Percentiles rank a stretch among this genome's conserved stretches.
Conservation (phyloP, 345 rosid genomes). For the Aquilaria sinensis region DNA sequence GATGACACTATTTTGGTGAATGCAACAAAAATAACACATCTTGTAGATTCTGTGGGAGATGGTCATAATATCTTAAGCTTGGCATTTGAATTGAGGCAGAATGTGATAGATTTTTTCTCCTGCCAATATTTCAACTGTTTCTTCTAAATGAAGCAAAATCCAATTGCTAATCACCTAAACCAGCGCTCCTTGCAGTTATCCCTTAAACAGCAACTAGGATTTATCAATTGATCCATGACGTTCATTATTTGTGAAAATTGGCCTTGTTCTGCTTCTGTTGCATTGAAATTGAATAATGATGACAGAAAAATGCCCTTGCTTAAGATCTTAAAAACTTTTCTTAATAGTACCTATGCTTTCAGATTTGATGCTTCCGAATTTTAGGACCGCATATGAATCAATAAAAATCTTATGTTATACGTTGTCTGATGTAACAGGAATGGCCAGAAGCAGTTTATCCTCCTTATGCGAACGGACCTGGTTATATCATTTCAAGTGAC, state of each 20-base stretch:
- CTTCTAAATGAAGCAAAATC: too few relatives aligned
- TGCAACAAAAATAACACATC: too few relatives aligned
- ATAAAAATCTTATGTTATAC: not conserved
- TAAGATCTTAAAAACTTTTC: not conserved
- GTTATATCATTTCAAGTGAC: slow-evolving; percentile 71
- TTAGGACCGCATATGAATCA: not conserved
- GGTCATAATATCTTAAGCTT: too few relatives aligned
- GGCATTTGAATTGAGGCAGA: too few relatives aligned
- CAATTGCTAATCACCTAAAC: too few relatives aligned
- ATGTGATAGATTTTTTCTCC: too few relatives aligned
- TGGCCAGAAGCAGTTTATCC: slow-evolving; percentile 94
- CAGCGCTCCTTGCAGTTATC: too few relatives aligned
- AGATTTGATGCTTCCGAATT: not conserved
- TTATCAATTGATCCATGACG: not conserved
- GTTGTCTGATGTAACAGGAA: slow-evolving; percentile 54
- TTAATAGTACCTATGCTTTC: not conserved
- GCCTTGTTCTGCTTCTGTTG: not conserved
- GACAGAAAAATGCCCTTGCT: not conserved
- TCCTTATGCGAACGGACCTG: slow-evolving; percentile 95
- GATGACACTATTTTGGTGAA: too few relatives aligned
- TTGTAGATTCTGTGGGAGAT: too few relatives aligned
- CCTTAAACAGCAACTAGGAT: too few relatives aligned
- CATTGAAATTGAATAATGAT: not conserved
- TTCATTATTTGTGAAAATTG: not conserved
- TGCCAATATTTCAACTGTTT: too few relatives aligned